These are phyloP conservation scores for Condylostoma magnum DNA, from an alignment of 169 alveolate species.

Conservation along the genomic window DNA sequence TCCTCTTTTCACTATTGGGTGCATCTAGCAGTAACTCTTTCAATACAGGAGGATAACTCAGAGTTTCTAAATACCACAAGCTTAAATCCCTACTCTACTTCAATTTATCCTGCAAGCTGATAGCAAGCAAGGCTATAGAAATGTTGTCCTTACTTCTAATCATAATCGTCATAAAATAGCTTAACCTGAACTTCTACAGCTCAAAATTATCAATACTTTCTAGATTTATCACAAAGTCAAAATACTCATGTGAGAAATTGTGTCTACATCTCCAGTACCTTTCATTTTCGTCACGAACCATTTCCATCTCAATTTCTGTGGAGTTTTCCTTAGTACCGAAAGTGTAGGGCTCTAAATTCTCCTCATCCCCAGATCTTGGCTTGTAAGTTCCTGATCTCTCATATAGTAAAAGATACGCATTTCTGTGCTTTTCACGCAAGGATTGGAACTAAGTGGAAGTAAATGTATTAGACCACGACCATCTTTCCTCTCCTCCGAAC, in stretches of 20 bases:
- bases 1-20: slow-evolving; percentile 14
- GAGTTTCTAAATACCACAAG: slow-evolving; percentile 20
- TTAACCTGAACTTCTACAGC: background rate
- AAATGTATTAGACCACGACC: slow-evolving; percentile 38
- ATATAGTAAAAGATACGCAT: slow-evolving; percentile 71
- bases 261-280: slow-evolving; percentile 22
- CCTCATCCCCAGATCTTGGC: slow-evolving; percentile 48
- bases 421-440: slow-evolving; percentile 45
- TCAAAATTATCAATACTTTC: background rate
- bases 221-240: background rate
- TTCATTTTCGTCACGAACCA: slow-evolving; percentile 27
- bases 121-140: background rate
- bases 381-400: slow-evolving; percentile 57
- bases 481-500: slow-evolving; percentile 76
- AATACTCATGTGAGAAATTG: slow-evolving; percentile 9
- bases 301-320: background rate
- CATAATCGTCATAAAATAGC: slow-evolving; percentile 10
- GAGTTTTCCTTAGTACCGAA: background rate
- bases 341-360: background rate
- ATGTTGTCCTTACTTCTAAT: slow-evolving; percentile 17
- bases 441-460: slow-evolving; percentile 33
- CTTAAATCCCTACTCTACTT: background rate
- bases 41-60: background rate
- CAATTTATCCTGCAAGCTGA: background rate
- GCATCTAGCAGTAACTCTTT: slow-evolving; percentile 24